phyloP scores from a whole-genome alignment of 208 protist species.

The Spongospora subterranea region DNA sequence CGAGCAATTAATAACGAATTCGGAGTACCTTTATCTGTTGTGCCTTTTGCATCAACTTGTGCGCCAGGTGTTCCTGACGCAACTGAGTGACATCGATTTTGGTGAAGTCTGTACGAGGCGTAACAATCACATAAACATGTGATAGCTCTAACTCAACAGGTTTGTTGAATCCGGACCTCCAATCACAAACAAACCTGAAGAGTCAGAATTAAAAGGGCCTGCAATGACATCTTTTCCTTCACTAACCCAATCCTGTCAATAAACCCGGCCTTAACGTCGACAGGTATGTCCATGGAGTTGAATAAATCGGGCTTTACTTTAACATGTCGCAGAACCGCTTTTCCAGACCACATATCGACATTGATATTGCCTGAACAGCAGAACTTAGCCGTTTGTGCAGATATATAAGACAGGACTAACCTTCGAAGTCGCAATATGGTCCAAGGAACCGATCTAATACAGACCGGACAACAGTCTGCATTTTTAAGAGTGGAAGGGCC shows the following conservation, averaged over 20 bases:
- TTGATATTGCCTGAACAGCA: slow-evolving; percentile 39
- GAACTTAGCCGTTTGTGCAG: background rate
- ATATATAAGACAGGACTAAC: background rate
- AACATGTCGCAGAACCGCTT: slow-evolving; percentile 31
- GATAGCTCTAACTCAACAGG: slow-evolving; percentile 36
- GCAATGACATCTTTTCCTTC: background rate
- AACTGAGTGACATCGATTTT: background rate
- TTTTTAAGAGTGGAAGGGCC: too few species aligned
- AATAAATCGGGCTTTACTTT: background rate
- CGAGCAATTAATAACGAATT: background rate
- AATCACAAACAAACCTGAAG: slow-evolving; percentile 48
- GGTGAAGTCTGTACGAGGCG: slow-evolving; percentile 31
- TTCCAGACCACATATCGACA: slow-evolving; percentile 51
- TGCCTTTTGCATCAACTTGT: background rate
- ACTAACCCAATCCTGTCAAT: slow-evolving; percentile 26
- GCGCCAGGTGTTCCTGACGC: background rate
- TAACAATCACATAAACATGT: background rate
- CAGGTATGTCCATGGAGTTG: background rate
- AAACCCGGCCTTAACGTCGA: background rate
- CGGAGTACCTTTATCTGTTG: background rate
- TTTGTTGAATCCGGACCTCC: slow-evolving; percentile 21
- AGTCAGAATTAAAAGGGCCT: background rate
- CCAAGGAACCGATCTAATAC: slow-evolving; percentile 28
- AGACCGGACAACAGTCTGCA: slow-evolving; percentile 11
- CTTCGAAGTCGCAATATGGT: slow-evolving; percentile 45